Percentiles rank a stretch among this genome's conserved stretches.
Conservation (phyloP, 2,329 filamentous ascomycete genomes). For the Paracamarosporium sp. region DNA sequence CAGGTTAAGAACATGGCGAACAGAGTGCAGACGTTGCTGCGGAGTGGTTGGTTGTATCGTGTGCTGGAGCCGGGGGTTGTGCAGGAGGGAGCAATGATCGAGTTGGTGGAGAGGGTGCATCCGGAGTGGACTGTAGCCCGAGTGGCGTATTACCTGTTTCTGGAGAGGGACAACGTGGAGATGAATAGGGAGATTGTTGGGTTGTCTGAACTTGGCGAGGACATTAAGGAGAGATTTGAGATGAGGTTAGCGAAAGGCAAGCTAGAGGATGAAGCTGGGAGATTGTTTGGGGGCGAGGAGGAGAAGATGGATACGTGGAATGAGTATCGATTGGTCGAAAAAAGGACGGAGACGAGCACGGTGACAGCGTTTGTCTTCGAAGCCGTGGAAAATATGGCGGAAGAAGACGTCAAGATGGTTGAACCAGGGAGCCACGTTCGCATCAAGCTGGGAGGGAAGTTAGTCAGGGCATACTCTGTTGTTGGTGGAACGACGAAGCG, state of each 20-base stretch:
- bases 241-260: constrained; percentile 58
- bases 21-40: constrained; percentile 61
- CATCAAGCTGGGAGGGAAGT: constrained; percentile 62
- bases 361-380: constrained; percentile 63
- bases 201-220: constrained; percentile 55
- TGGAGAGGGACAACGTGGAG: constrained; percentile 56
- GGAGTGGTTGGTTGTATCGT: constrained; percentile 72
- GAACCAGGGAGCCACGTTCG: constrained; percentile 62
- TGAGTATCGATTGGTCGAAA: constrained; percentile 55
- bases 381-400: constrained; percentile 45
- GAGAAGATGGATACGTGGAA: constrained; percentile 43
- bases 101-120: constrained; percentile 61
- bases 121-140: constrained; percentile 69
- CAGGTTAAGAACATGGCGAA: constrained; percentile 67
- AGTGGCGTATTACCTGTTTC: constrained; percentile 68
- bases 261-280: constrained; percentile 36
- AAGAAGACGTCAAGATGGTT: constrained; percentile 40
- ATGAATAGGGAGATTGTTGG: constrained; percentile 54
- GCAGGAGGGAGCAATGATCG: constrained; percentile 63
- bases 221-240: constrained; percentile 61
- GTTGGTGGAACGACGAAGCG: constrained; percentile 57
- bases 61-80: constrained; percentile 64
- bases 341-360: constrained; percentile 58
- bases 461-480: constrained; percentile 67
- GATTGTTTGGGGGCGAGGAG: constrained; percentile 33